Evolutionary conservation across 1,284 basidiomycete species (phyloP).

Genomic region (Vanrija pseudolonga): DNA sequence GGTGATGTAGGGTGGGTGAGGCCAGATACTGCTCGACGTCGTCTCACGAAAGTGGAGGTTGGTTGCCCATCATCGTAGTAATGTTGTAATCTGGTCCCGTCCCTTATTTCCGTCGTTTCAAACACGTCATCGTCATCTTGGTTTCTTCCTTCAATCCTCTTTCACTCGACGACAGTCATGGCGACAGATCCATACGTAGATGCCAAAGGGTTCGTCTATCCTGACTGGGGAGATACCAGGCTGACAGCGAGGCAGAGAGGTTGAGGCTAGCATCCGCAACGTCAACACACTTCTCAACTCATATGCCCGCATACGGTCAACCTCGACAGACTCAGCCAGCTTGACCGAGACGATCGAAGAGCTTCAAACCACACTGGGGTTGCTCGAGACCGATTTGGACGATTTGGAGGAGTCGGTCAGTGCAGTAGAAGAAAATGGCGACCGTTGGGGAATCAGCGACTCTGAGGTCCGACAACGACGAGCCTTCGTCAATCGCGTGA

Average conservation of each 20-base stretch:
- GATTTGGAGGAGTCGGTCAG: conserved; percentile 84
- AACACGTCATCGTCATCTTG: not conserved
- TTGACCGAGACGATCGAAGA: conserved; percentile 47
- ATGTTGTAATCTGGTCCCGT: not conserved
- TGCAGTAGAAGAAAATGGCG: conserved; percentile 74
- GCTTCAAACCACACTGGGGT: conserved; percentile 68
- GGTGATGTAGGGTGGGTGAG: no score
- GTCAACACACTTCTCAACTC: conserved; percentile 27
- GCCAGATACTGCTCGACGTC: no score
- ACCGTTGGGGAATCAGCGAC: conserved; percentile 75
- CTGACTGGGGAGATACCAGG: not conserved
- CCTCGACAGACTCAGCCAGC: not conserved
- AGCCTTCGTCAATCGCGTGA: conserved; percentile 68
- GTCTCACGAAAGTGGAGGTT: no score
- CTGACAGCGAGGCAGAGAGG: conserved; percentile 23
- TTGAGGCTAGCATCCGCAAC: conserved; percentile 34
- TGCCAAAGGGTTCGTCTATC: conserved; percentile 33
- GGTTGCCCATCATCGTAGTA: not conserved
- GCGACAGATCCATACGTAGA: conserved; percentile 44
- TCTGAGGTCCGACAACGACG: conserved; percentile 67
- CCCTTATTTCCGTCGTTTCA: not conserved
- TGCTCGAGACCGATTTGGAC: conserved; percentile 77
- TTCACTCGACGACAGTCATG: conserved; percentile 19
- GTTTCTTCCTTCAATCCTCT: not conserved
- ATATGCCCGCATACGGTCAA: conserved; percentile 20